phyloP scores from a whole-genome alignment of 208 protist genomes.

The Strigomonas culicis region DNA sequence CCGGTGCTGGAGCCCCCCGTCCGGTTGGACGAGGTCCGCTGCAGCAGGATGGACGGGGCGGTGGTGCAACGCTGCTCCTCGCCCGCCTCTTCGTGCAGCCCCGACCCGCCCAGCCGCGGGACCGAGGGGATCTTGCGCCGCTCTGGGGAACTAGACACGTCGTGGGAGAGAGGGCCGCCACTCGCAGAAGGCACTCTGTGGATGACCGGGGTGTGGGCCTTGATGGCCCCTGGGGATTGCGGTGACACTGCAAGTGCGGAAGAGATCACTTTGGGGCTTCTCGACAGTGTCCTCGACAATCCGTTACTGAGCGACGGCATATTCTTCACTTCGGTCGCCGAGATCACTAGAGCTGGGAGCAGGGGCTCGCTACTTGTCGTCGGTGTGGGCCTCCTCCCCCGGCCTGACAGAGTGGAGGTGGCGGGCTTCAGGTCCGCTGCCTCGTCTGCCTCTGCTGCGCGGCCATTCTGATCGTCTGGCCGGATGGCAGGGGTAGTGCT shows the following conservation, averaged over 20 bases:
- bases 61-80: background rate
- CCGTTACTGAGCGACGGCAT: too few relatives aligned
- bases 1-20: conserved; percentile 2
- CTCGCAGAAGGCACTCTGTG: background rate
- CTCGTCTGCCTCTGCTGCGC: too few relatives aligned
- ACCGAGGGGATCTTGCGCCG: background rate
- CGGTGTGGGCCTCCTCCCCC: too few relatives aligned
- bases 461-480: too few relatives aligned
- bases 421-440: too few relatives aligned
- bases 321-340: too few relatives aligned
- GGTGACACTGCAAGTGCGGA: too few relatives aligned
- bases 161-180: too few relatives aligned
- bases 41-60: background rate
- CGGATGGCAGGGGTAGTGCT: conserved; percentile 1
- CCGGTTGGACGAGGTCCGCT: conserved; percentile 1
- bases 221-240: too few relatives aligned
- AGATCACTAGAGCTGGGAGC: too few relatives aligned
- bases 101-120: background rate
- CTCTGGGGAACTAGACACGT: background rate
- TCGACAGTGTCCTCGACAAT: background rate
- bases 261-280: background rate
- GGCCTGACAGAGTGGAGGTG: too few relatives aligned
- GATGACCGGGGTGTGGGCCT: background rate
- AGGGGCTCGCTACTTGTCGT: too few relatives aligned
- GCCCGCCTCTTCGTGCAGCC: background rate